Evolutionary conservation across 345 rosid genomes (phyloP), one percentile per base, ranked within the genome.

Genomic region (Eucalyptus fibrosa): DNA sequence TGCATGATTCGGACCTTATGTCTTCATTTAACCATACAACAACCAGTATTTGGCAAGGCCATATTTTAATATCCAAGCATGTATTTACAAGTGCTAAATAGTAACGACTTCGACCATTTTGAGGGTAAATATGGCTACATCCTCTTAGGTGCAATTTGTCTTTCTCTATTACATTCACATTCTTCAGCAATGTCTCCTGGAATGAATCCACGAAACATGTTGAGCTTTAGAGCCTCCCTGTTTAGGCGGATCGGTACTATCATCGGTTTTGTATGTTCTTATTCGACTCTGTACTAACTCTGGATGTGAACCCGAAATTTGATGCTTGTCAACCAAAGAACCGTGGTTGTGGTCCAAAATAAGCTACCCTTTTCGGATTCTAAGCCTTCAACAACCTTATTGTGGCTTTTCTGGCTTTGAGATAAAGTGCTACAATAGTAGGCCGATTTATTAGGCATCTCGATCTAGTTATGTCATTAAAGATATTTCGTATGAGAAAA

Each of bases 351-450:
- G 93, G 93, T 81, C 91, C 91, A 37, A 86, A 90, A 90, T 93
- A 89, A 92, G 92, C 77, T 91, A 90, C 88, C 92, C 91, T 14
- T 92, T 93, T 88, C 88, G 80, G 50, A 87, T 92, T 53, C 56
- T 53, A 53, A 62, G 24, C 28, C 85, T 55, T 50, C 69, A 50
- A 24, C 51, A 91, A 40, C 47, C 88, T 12, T 87, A 49, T 86
- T 92, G 93, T 67, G 93, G 92, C 85, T 85, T 86, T 88, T 91
- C 17, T 12, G 87, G 92, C 14, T 92, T 93, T 47, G 59, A 65
- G 8, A 67, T 91, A 87, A 44, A 9, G 18, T 90, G 91, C 30
- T 34, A 90, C 26, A 12, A 81, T 4, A 86, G 15, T 28, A 88
- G 32, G 44, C 92, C 90, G 12, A 88, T 91, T 30, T 91, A 89